Conservation (phyloP, 169 alveolate species). For the Plasmodium gallinaceum region DNA sequence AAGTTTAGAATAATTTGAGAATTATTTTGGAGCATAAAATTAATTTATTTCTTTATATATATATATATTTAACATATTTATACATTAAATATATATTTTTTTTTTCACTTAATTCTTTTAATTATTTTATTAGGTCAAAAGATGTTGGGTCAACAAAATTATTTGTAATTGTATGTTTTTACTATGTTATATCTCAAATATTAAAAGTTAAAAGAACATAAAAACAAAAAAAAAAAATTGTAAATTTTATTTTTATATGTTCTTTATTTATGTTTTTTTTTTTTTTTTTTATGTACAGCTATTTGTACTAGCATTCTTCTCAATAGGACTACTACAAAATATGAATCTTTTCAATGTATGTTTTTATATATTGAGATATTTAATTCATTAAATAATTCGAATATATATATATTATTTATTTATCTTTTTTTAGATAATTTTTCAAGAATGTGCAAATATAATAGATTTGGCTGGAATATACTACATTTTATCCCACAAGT, state of each 20-base stretch:
- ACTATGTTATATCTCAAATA: slow-evolving; percentile 43
- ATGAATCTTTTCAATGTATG: slow-evolving; percentile 63
- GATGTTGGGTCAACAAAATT: slow-evolving; percentile 52
- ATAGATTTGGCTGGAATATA: slow-evolving; percentile 57
- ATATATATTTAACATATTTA: background rate
- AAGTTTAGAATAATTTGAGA: background rate
- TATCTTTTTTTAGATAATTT: slow-evolving; percentile 25
- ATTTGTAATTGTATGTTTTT: slow-evolving; percentile 36
- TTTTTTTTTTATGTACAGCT: slow-evolving; percentile 21
- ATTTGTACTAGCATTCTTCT: slow-evolving; percentile 37
- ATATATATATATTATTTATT: background rate
- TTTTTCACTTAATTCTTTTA: background rate
- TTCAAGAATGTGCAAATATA: slow-evolving; percentile 51
- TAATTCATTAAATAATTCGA: background rate
- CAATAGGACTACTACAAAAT: slow-evolving; percentile 60
- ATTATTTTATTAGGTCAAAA: slow-evolving; percentile 48
- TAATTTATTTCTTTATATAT: background rate
- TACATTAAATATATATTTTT: background rate
- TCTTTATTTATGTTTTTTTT: background rate
- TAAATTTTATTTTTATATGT: background rate
- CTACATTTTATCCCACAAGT: slow-evolving; percentile 58
- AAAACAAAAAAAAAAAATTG: background rate
- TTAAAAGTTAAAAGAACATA: slow-evolving; percentile 34
- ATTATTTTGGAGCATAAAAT: background rate
- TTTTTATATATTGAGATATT: background rate